Evolutionary conservation across 768 basidiomycete species (phyloP).

Genomic region (Tricholoma saponaceum): DNA sequence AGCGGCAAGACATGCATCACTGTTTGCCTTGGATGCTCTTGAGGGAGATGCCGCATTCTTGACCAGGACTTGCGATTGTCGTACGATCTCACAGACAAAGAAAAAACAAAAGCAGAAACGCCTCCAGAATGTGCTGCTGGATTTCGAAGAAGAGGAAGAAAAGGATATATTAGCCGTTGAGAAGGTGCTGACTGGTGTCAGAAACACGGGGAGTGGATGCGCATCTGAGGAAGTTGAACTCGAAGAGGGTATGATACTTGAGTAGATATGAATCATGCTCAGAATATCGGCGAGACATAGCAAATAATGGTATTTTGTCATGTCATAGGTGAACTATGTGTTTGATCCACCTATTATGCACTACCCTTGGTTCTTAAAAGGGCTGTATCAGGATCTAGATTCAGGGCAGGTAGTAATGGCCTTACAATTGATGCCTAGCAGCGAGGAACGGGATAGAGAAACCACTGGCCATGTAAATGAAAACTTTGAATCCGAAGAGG

Average conservation of each 20-base stretch:
- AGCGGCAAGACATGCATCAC: constrained; percentile 59
- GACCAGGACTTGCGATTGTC: constrained; percentile 64
- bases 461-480: constrained; percentile 45
- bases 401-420: constrained; percentile 8
- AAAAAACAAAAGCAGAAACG: constrained; percentile 26
- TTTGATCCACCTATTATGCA: constrained; percentile 6
- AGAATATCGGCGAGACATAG: background rate
- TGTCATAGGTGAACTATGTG: background rate
- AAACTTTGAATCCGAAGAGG: constrained; percentile 47
- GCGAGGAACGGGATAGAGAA: constrained; percentile 70
- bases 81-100: constrained; percentile 36
- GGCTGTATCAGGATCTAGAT: constrained; percentile 3
- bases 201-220: constrained; percentile 2
- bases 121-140: constrained; percentile 19
- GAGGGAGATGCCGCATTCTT: constrained; percentile 63
- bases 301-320: background rate
- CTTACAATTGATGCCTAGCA: constrained; percentile 61
- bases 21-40: constrained; percentile 65
- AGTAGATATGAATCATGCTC: background rate
- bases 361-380: constrained; percentile 39
- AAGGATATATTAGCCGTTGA: background rate
- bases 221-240: constrained; percentile 9
- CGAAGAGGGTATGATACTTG: constrained; percentile 16
- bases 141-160: constrained; percentile 19
- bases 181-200: background rate